Evolutionary conservation across 306 rosid species (phyloP).

Genomic region (Glycine soja): DNA sequence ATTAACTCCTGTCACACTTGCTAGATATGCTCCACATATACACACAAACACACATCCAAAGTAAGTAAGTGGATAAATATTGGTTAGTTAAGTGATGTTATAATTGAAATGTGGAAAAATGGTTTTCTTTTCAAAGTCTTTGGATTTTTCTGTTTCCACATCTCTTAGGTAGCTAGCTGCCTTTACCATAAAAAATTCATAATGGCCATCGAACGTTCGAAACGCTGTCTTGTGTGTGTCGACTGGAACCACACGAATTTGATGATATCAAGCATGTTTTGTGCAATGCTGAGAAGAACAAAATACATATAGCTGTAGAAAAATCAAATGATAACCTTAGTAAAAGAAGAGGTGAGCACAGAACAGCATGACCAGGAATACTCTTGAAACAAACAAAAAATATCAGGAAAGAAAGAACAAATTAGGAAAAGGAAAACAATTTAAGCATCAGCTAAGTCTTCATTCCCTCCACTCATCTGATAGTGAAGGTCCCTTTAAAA

Average conservation of each 20-base stretch:
- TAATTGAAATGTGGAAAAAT: background rate
- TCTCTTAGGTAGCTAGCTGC: background rate
- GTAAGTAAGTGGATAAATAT: background rate
- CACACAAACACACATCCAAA: background rate
- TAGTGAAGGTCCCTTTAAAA: background rate
- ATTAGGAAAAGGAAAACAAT: conserved; percentile 23
- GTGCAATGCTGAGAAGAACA: background rate
- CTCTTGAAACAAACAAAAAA: conserved; percentile 5
- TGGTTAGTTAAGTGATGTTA: background rate
- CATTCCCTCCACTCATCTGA: conserved; percentile 14
- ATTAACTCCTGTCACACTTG: background rate
- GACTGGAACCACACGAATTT: background rate
- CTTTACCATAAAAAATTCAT: background rate
- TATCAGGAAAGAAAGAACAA: conserved; percentile 15
- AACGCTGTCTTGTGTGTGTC: no score
- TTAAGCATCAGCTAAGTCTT: background rate
- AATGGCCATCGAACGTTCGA: no score
- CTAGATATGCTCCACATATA: background rate
- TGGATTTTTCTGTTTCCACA: conserved; percentile 25
- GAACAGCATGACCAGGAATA: background rate
- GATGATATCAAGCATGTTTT: background rate
- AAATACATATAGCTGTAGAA: background rate
- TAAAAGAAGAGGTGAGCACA: background rate
- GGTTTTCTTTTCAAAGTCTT: conserved; percentile 9
- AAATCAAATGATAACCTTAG: background rate